Evolutionary conservation across 202 grass and related monocot species (phyloP).

Genomic region (Bolboschoenoplectus hybrid): DNA sequence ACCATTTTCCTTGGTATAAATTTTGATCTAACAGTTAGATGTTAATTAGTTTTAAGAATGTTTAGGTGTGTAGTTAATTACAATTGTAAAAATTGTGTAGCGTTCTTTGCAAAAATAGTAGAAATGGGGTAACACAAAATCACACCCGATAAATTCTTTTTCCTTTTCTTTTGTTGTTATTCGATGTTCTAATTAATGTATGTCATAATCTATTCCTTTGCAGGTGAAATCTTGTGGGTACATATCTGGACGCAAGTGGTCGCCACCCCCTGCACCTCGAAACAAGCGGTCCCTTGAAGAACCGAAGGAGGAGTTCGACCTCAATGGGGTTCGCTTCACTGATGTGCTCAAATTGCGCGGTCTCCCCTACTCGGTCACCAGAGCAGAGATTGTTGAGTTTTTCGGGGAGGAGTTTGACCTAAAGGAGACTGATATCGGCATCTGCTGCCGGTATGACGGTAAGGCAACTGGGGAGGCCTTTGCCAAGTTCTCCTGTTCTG

Average conservation of each 20-base stretch:
- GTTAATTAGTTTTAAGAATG: too few species aligned
- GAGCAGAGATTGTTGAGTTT: conserved; percentile 74
- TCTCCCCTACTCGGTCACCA: conserved; percentile 72
- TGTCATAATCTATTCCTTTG: background rate
- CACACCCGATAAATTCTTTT: background rate
- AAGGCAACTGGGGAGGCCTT: conserved; percentile 75
- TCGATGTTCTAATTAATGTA: background rate
- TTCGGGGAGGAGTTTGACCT: conserved; percentile 66
- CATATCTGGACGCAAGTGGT: background rate
- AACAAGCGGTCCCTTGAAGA: conserved; percentile 54
- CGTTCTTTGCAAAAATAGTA: too few species aligned
- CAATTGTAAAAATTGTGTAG: too few species aligned
- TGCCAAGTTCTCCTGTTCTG: conserved; percentile 65
- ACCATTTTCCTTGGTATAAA: too few species aligned
- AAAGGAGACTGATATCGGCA: conserved; percentile 67
- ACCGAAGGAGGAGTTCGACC: conserved; percentile 42
- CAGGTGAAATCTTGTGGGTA: conserved; percentile 25
- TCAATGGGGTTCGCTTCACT: conserved; percentile 57
- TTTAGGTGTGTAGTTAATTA: too few species aligned
- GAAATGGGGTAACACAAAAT: too few species aligned
- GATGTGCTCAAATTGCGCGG: conserved; percentile 82
- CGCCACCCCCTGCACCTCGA: conserved; percentile 42
- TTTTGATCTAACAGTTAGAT: too few species aligned
- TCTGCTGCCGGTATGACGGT: conserved; percentile 54
- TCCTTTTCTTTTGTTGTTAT: background rate